Percentiles rank a stretch among this genome's conserved stretches.
phyloP scores from a whole-genome alignment of 345 rosid species.

The Durio zibethinus region DNA sequence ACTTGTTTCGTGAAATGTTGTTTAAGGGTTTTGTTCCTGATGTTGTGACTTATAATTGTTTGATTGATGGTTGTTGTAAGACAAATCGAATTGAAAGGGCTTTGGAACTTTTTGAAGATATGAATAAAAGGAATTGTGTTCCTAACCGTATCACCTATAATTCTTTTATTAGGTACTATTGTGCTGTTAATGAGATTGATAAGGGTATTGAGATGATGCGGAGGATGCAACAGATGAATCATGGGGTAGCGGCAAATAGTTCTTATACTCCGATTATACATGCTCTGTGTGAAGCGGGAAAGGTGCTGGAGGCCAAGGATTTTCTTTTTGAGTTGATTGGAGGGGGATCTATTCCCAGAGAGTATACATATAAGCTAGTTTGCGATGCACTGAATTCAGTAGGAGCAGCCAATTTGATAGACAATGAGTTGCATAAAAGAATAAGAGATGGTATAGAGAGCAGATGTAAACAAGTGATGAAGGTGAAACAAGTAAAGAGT shows the following conservation, averaged over 20 bases:
- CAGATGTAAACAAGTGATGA: slow-evolving; percentile 53
- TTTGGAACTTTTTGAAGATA: slow-evolving; percentile 69
- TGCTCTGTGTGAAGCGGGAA: slow-evolving; percentile 67
- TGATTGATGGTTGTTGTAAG: slow-evolving; percentile 88
- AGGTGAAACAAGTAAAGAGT: slow-evolving; percentile 53
- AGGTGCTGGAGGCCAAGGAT: slow-evolving; percentile 51
- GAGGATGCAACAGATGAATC: slow-evolving; percentile 64
- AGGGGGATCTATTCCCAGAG: slow-evolving; percentile 72
- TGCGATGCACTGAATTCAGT: slow-evolving; percentile 45
- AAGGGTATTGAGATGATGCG: slow-evolving; percentile 68
- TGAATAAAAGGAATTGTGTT: slow-evolving; percentile 61
- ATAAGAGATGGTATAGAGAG: slow-evolving; percentile 47
- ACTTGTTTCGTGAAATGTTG: slow-evolving; percentile 77
- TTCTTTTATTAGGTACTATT: slow-evolving; percentile 74
- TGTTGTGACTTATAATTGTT: slow-evolving; percentile 77
- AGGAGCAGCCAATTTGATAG: slow-evolving; percentile 33
- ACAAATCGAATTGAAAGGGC: slow-evolving; percentile 71
- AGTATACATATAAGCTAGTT: slow-evolving; percentile 70
- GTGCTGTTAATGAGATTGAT: slow-evolving; percentile 74
- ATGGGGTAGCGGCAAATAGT: slow-evolving; percentile 62
- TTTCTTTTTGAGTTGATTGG: slow-evolving; percentile 68
- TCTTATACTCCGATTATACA: slow-evolving; percentile 79
- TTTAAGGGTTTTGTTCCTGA: slow-evolving; percentile 78
- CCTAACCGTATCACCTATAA: slow-evolving; percentile 73
- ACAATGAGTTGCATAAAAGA: slow-evolving; percentile 40